Evolutionary conservation across 2,329 filamentous ascomycete species (phyloP), one percentile per base, ranked within the genome.

Genomic region (Colletotrichum tropicale): DNA sequence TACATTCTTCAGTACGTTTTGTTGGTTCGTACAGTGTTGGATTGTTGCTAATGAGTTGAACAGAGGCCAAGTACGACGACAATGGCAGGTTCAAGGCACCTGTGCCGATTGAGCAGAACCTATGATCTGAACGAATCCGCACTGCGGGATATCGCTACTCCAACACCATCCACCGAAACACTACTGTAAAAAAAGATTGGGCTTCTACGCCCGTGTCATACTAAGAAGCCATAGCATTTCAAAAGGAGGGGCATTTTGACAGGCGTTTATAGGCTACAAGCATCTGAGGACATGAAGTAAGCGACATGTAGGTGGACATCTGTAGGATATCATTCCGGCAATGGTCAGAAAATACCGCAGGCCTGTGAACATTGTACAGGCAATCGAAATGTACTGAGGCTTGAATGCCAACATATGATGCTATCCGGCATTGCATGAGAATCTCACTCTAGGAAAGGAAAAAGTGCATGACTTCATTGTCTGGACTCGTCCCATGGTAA

Each of bases 1-100:
- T 87, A 99, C 97, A 0, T 99, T 99, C 84, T 99, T 99, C 85
- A 99, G 96, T 98, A 88, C 88, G 95, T 90, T 69, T 64, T 28
- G 34, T 21, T 38, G n/a, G 43, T 13, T 21, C 10, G 43, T 8
- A 52, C 8, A 64, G 3, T 2, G 3, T 8, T 26, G 61, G 7
- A n/a, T 43, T 4, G 34, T 16, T 8, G 38, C 43, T 76, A 26
- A 74, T 32, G 24, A 8, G 36, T 15, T 15, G 32, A 32, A 69
- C 77, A 88, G 86, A 88, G 80, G 86, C 86, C 62, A 85, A 86
- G 78, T 88, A 88, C 70, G 86, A 88, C 70, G 84, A 88, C 77
- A 88, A 88, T 68, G 86, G 86, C 71, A 82, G 81, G 38, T 87
- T 88, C 79, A 85, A 84, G 76, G 81, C 85, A 10, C 86, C 86